Percentiles rank a stretch among this genome's conserved stretches.
phyloP scores from a whole-genome alignment of 2,329 filamentous ascomycete species.

The Alternaria novae-zelandiae region DNA sequence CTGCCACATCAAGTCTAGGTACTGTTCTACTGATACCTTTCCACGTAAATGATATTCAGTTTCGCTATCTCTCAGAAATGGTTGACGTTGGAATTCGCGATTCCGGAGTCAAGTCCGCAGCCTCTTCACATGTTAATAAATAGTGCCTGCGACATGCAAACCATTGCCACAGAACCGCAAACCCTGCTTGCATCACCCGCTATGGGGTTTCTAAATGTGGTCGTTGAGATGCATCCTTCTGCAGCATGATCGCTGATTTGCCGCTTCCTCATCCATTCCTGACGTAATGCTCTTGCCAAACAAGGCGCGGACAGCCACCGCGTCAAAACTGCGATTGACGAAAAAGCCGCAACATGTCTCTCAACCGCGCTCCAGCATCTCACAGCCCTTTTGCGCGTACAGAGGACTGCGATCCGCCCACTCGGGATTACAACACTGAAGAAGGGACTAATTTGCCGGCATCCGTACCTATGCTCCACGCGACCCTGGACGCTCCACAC shows the following conservation, averaged over 20 bases:
- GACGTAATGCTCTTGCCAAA: slow-evolving; percentile 15
- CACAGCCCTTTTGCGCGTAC: neutral
- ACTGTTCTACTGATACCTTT: neutral
- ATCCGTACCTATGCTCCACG: slow-evolving; percentile 12
- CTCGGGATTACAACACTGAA: neutral
- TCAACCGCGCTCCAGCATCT: neutral
- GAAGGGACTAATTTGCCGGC: neutral
- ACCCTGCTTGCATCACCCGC: slow-evolving; percentile 16
- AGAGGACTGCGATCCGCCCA: neutral
- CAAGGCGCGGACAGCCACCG: slow-evolving; percentile 14
- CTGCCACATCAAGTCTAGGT: neutral
- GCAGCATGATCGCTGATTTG: slow-evolving; percentile 3
- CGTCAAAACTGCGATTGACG: neutral
- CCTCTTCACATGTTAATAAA: slow-evolving; percentile 4
- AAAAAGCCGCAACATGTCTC: slow-evolving; percentile 5
- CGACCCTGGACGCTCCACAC: slow-evolving; percentile 26
- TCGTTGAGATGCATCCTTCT: slow-evolving; percentile 21
- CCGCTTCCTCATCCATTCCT: slow-evolving; percentile 1
- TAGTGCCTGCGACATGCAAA: neutral
- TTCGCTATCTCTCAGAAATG: neutral
- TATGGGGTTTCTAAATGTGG: neutral
- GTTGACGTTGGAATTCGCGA: neutral
- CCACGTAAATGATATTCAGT: neutral
- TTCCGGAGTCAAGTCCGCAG: neutral
- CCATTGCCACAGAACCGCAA: neutral